Evolutionary conservation across 768 basidiomycete genomes (phyloP).

Genomic region (Ephemerocybe angulata): DNA sequence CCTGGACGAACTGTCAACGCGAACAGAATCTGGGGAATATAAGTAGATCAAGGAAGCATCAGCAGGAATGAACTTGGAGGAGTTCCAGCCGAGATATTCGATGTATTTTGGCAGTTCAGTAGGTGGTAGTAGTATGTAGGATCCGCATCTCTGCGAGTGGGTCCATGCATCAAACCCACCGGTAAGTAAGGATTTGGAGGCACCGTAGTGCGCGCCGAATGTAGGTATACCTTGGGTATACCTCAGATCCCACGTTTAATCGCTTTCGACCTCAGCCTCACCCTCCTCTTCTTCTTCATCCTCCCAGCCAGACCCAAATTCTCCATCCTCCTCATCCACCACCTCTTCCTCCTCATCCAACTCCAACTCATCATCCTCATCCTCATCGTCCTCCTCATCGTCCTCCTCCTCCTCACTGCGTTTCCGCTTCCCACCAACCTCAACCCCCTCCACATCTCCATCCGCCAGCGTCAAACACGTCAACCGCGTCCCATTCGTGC

Average conservation of each 20-base stretch:
- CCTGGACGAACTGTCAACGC: too few relatives aligned
- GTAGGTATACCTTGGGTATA: background rate
- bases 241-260: background rate
- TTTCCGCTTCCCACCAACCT: slow-evolving; percentile 24
- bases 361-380: slow-evolving; percentile 18
- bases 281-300: slow-evolving; percentile 27
- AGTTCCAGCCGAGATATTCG: too few relatives aligned
- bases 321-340: slow-evolving; percentile 24
- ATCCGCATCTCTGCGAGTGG: too few relatives aligned
- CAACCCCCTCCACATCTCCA: slow-evolving; percentile 18
- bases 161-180: too few relatives aligned
- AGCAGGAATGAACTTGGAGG: too few relatives aligned
- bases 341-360: slow-evolving; percentile 14
- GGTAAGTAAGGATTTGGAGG: too few relatives aligned
- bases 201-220: too few relatives aligned
- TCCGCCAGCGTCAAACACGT: slow-evolving; percentile 56
- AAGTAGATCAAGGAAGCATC: too few relatives aligned
- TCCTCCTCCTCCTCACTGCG: slow-evolving; percentile 18
- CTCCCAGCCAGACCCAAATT: slow-evolving; percentile 13
- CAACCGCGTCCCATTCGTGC: slow-evolving; percentile 82
- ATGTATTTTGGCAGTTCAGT: too few relatives aligned
- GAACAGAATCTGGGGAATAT: too few relatives aligned
- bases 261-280: slow-evolving; percentile 22
- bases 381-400: slow-evolving; percentile 18
- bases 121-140: too few relatives aligned